Conservation (phyloP, 176 grass and related monocot species). For the Aegilops umbellulata region DNA sequence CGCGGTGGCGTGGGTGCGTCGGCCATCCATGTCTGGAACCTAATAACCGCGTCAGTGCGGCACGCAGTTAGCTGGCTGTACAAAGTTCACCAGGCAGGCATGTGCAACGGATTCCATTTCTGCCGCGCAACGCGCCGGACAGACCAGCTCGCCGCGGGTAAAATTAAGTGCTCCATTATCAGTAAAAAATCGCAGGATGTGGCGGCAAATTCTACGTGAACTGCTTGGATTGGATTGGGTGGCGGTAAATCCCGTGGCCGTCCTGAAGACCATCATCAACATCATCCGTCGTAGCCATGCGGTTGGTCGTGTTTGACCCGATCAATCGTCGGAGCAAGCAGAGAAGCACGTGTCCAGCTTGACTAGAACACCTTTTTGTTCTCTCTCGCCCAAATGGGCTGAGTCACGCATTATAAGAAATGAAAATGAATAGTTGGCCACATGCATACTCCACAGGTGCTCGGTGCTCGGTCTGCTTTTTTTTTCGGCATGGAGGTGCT, state of each 20-base stretch:
- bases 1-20: constrained; percentile 13
- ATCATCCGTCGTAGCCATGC: no score
- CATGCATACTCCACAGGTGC: not conserved
- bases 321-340: not conserved
- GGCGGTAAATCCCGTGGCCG: not conserved
- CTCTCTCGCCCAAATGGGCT: no score
- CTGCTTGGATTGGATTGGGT: not conserved
- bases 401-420: no score
- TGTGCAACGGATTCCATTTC: no score
- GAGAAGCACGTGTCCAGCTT: not conserved
- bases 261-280: no score
- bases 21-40: not conserved
- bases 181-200: not conserved
- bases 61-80: no score
- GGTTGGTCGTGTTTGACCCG: not conserved
- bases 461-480: not conserved
- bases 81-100: no score
- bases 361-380: not conserved
- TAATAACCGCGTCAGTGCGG: not conserved
- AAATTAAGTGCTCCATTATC: no score
- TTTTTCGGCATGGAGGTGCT: not conserved
- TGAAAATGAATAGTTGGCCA: no score
- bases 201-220: not conserved
- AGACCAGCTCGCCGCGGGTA: no score
- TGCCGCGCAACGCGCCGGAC: no score